These are phyloP conservation scores for Citrus trifoliata DNA, from an alignment of 345 rosid species.

Conservation along the genomic window DNA sequence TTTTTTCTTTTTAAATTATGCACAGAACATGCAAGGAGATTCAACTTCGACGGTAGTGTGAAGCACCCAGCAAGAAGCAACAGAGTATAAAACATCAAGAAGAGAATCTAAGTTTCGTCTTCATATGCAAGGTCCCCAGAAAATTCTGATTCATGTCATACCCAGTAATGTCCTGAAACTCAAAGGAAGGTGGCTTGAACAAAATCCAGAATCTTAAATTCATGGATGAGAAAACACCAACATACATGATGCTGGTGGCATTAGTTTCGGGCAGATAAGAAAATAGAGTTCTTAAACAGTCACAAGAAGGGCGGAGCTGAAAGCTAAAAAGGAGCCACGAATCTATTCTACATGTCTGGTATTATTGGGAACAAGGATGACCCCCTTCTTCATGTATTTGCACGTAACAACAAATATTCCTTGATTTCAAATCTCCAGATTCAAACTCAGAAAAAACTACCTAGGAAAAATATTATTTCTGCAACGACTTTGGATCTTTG, in stretches of 20 bases:
- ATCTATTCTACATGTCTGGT: slow-evolving; percentile 30
- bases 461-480: slow-evolving; percentile 41
- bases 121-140: background rate
- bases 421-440: slow-evolving; percentile 26
- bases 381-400: slow-evolving; percentile 34
- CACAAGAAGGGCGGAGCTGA: slow-evolving; percentile 7
- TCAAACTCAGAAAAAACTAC: slow-evolving; percentile 11
- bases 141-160: background rate
- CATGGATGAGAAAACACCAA: slow-evolving; percentile 17
- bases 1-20: too few species aligned
- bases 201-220: slow-evolving; percentile 12
- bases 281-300: slow-evolving; percentile 11
- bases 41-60: background rate
- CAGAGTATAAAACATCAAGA: background rate
- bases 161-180: background rate
- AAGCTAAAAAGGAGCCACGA: slow-evolving; percentile 16
- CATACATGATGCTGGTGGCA: slow-evolving; percentile 22
- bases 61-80: background rate
- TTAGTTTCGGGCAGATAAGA: slow-evolving; percentile 20
- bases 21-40: background rate
- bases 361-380: slow-evolving; percentile 41
- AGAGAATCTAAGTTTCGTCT: background rate
- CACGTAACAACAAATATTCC: slow-evolving; percentile 29
- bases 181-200: background rate
- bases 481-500: slow-evolving; percentile 50